These are phyloP conservation scores for Acacia acuminata DNA, from an alignment of 306 rosid genomes.

Conservation along the genomic window DNA sequence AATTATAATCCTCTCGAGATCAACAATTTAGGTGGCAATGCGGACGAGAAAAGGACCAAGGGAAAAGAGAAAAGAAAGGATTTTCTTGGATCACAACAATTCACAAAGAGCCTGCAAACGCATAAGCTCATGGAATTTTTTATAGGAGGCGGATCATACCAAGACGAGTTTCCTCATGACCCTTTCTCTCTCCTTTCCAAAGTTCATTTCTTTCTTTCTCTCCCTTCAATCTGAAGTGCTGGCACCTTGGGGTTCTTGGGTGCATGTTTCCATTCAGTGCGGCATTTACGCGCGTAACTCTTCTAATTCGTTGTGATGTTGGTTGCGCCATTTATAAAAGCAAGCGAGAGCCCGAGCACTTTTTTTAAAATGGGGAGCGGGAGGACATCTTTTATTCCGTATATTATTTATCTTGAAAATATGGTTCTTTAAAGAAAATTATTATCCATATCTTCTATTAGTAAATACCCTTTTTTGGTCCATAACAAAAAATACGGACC, in stretches of 20 bases:
- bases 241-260: slow-evolving; percentile 50
- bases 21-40: slow-evolving; percentile 27
- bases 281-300: slow-evolving; percentile 50
- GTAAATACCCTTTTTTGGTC: no score
- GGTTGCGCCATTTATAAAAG: background rate
- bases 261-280: slow-evolving; percentile 65
- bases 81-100: slow-evolving; percentile 36
- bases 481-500: no score
- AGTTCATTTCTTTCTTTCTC: background rate
- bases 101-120: slow-evolving; percentile 42
- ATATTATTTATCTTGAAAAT: background rate
- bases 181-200: slow-evolving; percentile 30
- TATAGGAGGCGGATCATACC: slow-evolving; percentile 44
- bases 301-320: background rate
- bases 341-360: background rate
- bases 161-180: slow-evolving; percentile 48
- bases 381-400: no score
- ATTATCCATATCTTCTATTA: no score
- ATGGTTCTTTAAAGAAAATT: background rate
- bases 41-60: slow-evolving; percentile 23
- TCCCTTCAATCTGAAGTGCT: slow-evolving; percentile 39
- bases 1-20: slow-evolving; percentile 16
- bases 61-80: slow-evolving; percentile 22
- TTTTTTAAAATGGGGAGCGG: no score
- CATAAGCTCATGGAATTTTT: slow-evolving; percentile 38